Base-by-base conservation (phyloP, 2,329 filamentous ascomycete genomes). In the Sporothrix euskadiensis region DNA sequence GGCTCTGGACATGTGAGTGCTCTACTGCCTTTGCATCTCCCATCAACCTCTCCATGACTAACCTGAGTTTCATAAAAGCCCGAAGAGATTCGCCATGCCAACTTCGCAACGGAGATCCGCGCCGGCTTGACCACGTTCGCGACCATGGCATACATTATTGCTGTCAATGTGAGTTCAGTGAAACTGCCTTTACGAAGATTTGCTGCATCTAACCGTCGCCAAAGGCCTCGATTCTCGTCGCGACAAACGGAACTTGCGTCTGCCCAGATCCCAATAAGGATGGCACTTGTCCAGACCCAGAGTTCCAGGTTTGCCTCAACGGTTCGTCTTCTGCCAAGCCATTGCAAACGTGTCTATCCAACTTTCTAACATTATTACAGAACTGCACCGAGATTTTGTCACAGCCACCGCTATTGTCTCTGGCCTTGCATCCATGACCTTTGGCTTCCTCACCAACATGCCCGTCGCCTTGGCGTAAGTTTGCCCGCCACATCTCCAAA, bases 141-240 rank as follows among this genome's bases (percentile, higher is more conserved):
- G 72, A 92, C 91, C 3, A 94, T 94, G 92, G 91, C 92, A 16
- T 95, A 94, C 81, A 95, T 96, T 77, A 94, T 96, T 79, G 91
- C 91, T 9, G 90, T 91, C 75, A 90, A 91, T 77, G 88, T 88
- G 76, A 78, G 85, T 78, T 30, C 8, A 4, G 6, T 39, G 7
- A 22, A 19, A 30, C 3, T 3, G 4, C 3, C 8, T 26, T 30
- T 26, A 56, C 10, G 5, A 56, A 12, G 4, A n/a, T 61, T 1
- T 2, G 8, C 19, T 47, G 26, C 9, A 30, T 32, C n/a, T 65
- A 44, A 65, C 22, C 2, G 49, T 32, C 30, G 7, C 19, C 10
- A 74, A 84, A 96, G 88, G 86, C 90, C 12, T 88, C 88, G 26
- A 90, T 97, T 66, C 87, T 94, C 14, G 88, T 91, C 5, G 88